These are phyloP conservation scores for Alloascoidea africana DNA, from an alignment of 805 yeast genomes.

Conservation along the genomic window DNA sequence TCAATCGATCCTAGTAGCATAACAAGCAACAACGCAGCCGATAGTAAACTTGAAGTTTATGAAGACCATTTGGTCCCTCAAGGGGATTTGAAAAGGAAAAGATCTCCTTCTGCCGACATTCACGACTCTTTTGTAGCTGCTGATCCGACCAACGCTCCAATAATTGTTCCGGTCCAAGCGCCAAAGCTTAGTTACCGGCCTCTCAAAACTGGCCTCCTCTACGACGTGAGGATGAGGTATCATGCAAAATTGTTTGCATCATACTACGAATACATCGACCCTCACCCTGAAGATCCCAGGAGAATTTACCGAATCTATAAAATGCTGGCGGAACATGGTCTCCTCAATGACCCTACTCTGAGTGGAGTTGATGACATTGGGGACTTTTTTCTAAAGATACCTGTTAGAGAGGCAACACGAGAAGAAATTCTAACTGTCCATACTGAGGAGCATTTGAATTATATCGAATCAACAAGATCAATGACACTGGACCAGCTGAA, in stretches of 20 bases:
- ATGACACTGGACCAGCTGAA: conserved; percentile 68
- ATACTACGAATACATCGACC: conserved; percentile 88
- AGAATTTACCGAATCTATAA: conserved; percentile 90
- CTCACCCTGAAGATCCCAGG: conserved; percentile 98
- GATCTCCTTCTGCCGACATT: conserved; percentile 1
- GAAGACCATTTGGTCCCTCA: no score
- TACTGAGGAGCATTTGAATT: conserved; percentile 62
- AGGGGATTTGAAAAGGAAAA: background rate
- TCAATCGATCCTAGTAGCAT: no score
- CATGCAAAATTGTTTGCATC: conserved; percentile 91
- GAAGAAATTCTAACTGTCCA: conserved; percentile 86
- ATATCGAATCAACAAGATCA: conserved; percentile 55
- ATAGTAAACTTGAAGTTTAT: no score
- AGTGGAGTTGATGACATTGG: conserved; percentile 68
- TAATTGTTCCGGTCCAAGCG: conserved; percentile 31
- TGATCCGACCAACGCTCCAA: conserved; percentile 9
- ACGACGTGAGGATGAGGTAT: conserved; percentile 94
- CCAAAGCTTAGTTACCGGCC: conserved; percentile 63
- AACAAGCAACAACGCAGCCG: no score
- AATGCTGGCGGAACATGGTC: conserved; percentile 85
- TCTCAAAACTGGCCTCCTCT: conserved; percentile 83
- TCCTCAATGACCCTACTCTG: conserved; percentile 64
- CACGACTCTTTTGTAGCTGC: background rate
- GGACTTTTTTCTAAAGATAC: conserved; percentile 74
- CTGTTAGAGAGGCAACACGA: conserved; percentile 75